Conservation (phyloP, 495 filamentous ascomycete species). For the Lophiostoma macrostomum region DNA sequence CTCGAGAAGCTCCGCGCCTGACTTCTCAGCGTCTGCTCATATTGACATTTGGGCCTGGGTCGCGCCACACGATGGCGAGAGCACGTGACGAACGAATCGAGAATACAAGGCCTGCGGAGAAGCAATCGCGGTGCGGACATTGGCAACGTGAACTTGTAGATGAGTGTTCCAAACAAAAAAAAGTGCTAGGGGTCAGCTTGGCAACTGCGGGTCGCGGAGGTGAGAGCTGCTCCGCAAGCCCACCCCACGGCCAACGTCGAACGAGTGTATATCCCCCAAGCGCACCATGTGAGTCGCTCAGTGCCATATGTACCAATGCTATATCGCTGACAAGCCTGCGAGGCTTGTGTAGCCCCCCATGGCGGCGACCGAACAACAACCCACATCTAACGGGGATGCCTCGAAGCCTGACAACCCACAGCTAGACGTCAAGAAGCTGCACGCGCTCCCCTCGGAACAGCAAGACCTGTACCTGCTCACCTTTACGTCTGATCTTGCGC, state of each 20-base stretch:
- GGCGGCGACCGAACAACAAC: constrained; percentile 4
- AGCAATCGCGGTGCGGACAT: too few species aligned
- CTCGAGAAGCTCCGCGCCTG: constrained; percentile 13
- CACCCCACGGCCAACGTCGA: background rate
- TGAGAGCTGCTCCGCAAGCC: constrained; percentile 11
- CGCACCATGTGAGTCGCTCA: constrained; percentile 13
- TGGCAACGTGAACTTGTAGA: too few species aligned
- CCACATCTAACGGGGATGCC: constrained; percentile 18
- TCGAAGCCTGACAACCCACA: constrained; percentile 46
- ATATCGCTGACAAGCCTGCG: background rate
- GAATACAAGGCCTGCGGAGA: too few species aligned
- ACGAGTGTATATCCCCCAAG: background rate
- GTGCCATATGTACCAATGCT: background rate
- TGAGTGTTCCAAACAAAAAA: background rate
- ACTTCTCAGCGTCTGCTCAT: too few species aligned
- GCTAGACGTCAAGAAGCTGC: constrained; percentile 83
- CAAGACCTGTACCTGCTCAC: constrained; percentile 91
- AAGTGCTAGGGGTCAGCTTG: background rate
- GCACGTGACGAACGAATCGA: too few species aligned
- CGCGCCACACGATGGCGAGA: too few species aligned
- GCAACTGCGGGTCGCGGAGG: constrained; percentile 15
- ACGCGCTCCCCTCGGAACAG: constrained; percentile 88
- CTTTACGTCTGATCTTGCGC: constrained; percentile 78
- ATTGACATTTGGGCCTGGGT: too few species aligned
- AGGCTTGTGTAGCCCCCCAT: constrained; percentile 14